phyloP scores from a whole-genome alignment of 1,139 yeast genomes.

The Geotrichum citri-aurantii region DNA sequence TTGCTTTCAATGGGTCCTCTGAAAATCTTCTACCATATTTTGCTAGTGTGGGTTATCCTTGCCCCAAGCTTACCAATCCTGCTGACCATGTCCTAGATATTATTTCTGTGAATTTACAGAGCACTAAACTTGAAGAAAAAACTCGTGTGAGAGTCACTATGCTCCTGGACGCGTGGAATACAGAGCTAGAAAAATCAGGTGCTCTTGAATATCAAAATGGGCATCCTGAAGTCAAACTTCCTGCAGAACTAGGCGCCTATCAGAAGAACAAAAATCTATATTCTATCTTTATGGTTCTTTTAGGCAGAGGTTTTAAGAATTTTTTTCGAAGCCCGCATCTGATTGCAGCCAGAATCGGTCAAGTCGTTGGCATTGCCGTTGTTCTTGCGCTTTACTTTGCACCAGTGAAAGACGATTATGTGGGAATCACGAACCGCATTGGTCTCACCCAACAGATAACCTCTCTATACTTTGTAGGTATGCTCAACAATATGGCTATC shows the following conservation, averaged over 20 bases:
- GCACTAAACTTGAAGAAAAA: constrained; percentile 36
- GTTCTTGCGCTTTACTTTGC: constrained; percentile 67
- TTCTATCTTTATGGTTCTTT: constrained; percentile 41
- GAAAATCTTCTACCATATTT: constrained; percentile 43
- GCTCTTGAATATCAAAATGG: background rate
- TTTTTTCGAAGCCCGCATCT: constrained; percentile 58
- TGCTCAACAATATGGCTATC: constrained; percentile 67
- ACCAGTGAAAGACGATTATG: constrained; percentile 53
- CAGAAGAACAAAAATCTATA: constrained; percentile 32
- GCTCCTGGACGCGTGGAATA: constrained; percentile 31
- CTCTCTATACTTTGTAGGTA: constrained; percentile 71
- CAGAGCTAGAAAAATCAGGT: background rate
- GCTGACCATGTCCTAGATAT: constrained; percentile 72
- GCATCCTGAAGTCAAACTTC: background rate
- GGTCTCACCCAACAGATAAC: constrained; percentile 73
- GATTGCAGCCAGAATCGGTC: constrained; percentile 60
- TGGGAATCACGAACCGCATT: constrained; percentile 60
- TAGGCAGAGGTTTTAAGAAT: constrained; percentile 46
- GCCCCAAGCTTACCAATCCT: constrained; percentile 57
- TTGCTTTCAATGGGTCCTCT: constrained; percentile 51
- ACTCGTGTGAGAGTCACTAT: constrained; percentile 34
- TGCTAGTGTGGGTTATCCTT: constrained; percentile 43
- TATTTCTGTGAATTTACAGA: constrained; percentile 46
- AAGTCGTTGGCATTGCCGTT: constrained; percentile 58
- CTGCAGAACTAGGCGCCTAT: constrained; percentile 21